phyloP scores from a whole-genome alignment of 179 eudicot species.

The Dionaea muscipula region DNA sequence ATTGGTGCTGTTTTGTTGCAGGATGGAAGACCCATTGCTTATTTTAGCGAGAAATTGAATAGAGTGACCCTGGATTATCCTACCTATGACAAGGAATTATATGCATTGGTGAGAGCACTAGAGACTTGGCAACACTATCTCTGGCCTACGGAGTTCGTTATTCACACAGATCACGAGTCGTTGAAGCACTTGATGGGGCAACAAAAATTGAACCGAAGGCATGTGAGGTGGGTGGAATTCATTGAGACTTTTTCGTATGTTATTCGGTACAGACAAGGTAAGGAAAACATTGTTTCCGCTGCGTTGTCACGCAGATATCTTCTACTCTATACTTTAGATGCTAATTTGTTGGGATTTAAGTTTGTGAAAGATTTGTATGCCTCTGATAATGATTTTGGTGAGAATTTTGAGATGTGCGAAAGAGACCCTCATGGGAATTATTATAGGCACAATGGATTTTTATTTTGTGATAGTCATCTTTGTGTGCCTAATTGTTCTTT shows the following conservation, averaged over 20 bases:
- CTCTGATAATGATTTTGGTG: no score
- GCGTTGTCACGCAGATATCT: not conserved
- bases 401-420: no score
- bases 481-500: conserved; percentile 3
- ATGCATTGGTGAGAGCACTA: not conserved
- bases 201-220: not conserved
- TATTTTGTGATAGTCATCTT: no score
- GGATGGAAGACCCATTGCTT: not conserved
- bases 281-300: not conserved
- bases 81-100: not conserved
- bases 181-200: not conserved
- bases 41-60: not conserved
- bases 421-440: no score
- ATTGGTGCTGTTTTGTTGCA: not conserved
- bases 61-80: not conserved
- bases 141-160: not conserved
- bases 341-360: not conserved
- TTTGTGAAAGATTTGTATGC: not conserved
- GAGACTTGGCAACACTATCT: conserved; percentile 3
- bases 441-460: no score
- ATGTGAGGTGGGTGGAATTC: not conserved
- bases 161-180: not conserved
- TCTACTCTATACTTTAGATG: no score
- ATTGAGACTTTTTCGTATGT: not conserved
- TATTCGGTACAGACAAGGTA: not conserved